Evolutionary conservation across 2,329 filamentous ascomycete species (phyloP).

Genomic region (Xylaria sp.): DNA sequence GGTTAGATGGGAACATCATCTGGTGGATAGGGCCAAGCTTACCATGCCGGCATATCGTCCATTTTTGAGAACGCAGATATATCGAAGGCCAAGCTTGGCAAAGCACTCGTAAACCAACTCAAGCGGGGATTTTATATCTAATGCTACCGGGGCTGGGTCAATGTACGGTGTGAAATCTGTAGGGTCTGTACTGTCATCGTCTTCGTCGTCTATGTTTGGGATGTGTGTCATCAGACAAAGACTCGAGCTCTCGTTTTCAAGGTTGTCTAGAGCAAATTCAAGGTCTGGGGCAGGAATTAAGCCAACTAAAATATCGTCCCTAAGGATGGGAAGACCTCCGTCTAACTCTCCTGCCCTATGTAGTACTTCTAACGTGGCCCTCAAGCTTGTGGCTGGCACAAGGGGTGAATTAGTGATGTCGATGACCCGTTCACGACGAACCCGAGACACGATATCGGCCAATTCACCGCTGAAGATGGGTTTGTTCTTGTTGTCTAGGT

Average conservation of each 20-base stretch:
- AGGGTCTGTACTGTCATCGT: conserved; percentile 68
- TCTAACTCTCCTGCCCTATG: conserved; percentile 91
- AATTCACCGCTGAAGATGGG: conserved; percentile 90
- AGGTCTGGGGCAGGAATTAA: conserved; percentile 94
- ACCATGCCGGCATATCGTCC: conserved; percentile 91
- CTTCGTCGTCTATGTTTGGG: conserved; percentile 71
- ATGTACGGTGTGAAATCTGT: conserved; percentile 93
- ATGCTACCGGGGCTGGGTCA: conserved; percentile 86
- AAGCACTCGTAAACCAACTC: conserved; percentile 97
- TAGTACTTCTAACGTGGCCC: conserved; percentile 82
- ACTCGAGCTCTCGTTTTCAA: conserved; percentile 77
- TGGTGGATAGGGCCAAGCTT: conserved; percentile 50
- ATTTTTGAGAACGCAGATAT: conserved; percentile 87
- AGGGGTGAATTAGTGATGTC: conserved; percentile 87
- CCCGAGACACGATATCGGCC: conserved; percentile 83
- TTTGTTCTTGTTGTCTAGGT: conserved; percentile 95
- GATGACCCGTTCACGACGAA: conserved; percentile 81
- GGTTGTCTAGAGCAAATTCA: conserved; percentile 88
- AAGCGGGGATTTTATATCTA: conserved; percentile 91
- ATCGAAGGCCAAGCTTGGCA: conserved; percentile 89
- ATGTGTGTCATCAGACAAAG: conserved; percentile 85
- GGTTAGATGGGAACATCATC: conserved; percentile 34
- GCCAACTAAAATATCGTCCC: conserved; percentile 82
- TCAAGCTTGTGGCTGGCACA: conserved; percentile 79
- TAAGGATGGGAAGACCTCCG: conserved; percentile 87